Evolutionary conservation across 2,329 filamentous ascomycete species (phyloP).

Genomic region (Botrytis elliptica): DNA sequence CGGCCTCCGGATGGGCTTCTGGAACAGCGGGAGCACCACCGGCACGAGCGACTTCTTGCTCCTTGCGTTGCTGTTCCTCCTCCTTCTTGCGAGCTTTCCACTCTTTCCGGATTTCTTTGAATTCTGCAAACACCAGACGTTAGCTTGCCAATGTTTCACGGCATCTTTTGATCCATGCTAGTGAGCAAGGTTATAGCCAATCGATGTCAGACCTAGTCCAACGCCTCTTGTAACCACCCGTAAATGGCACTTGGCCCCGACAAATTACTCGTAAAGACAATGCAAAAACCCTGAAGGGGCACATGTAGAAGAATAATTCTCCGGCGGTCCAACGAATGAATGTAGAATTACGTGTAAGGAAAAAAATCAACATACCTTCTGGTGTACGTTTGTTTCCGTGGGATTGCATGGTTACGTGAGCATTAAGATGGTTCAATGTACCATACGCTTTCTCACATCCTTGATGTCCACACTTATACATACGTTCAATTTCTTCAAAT

Average conservation of each 20-base stretch:
- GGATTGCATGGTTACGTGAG: constrained; percentile 98
- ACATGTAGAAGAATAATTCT: background rate
- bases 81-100: constrained; percentile 99
- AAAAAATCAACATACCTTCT: constrained; percentile 69
- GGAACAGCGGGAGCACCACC: constrained; percentile 60
- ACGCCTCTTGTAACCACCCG: constrained; percentile 43
- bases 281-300: background rate
- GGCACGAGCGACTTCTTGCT: constrained; percentile 73
- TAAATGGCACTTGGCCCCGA: background rate
- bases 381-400: constrained; percentile 93
- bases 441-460: constrained; percentile 98
- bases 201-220: constrained; percentile 50
- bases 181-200: constrained; percentile 43
- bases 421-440: constrained; percentile 94
- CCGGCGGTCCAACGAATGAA: background rate
- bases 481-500: constrained; percentile 98
- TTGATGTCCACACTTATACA: constrained; percentile 99
- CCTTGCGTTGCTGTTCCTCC: constrained; percentile 85
- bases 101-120: constrained; percentile 98
- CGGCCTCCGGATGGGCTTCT: constrained; percentile 55
- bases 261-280: constrained; percentile 14
- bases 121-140: constrained; percentile 55
- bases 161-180: constrained; percentile 43
- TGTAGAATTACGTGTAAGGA: background rate
- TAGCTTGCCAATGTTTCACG: constrained; percentile 35